Conservation (phyloP, 1,139 yeast genomes). For the Blastobotrys illinoisensis region DNA sequence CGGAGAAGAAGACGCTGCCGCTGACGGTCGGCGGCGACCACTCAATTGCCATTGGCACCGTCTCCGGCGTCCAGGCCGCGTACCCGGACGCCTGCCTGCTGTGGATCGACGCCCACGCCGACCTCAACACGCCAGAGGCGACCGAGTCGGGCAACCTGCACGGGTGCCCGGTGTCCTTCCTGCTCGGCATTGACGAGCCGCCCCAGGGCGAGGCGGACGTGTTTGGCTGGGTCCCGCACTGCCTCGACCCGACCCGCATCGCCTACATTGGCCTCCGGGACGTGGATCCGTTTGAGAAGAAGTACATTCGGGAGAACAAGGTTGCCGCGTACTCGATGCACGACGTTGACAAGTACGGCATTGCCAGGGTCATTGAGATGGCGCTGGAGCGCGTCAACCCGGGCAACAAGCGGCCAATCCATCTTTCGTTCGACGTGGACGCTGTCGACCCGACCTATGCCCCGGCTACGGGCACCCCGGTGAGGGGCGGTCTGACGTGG, state of each 20-base stretch:
- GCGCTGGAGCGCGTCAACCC: conserved; percentile 80
- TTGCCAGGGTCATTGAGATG: conserved; percentile 86
- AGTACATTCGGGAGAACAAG: conserved; percentile 60
- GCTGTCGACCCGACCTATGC: conserved; percentile 93
- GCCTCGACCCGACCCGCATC: conserved; percentile 61
- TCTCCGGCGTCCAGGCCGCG: conserved; percentile 71
- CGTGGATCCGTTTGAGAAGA: conserved; percentile 81
- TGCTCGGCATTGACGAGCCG: conserved; percentile 53
- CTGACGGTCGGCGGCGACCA: conserved; percentile 95
- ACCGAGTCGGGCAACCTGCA: conserved; percentile 89
- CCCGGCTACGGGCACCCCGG: conserved; percentile 98
- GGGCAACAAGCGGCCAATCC: conserved; percentile 67
- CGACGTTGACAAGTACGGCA: conserved; percentile 91
- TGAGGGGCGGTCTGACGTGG: conserved; percentile 89
- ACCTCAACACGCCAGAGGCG: conserved; percentile 83
- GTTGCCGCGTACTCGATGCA: conserved; percentile 93
- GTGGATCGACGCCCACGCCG: conserved; percentile 99
- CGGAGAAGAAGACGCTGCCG: conserved; percentile 54
- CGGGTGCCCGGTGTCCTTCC: conserved; percentile 92
- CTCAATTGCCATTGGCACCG: conserved; percentile 91
- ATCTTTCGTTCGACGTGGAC: conserved; percentile 91
- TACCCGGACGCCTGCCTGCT: conserved; percentile 84
- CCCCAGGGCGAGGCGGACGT: conserved; percentile 43
- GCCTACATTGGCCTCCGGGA: conserved; percentile 95
- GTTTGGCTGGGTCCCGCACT: conserved; percentile 68